These are phyloP conservation scores for Kodamaea alishanica DNA, from an alignment of 1,139 yeast genomes.

Conservation along the genomic window DNA sequence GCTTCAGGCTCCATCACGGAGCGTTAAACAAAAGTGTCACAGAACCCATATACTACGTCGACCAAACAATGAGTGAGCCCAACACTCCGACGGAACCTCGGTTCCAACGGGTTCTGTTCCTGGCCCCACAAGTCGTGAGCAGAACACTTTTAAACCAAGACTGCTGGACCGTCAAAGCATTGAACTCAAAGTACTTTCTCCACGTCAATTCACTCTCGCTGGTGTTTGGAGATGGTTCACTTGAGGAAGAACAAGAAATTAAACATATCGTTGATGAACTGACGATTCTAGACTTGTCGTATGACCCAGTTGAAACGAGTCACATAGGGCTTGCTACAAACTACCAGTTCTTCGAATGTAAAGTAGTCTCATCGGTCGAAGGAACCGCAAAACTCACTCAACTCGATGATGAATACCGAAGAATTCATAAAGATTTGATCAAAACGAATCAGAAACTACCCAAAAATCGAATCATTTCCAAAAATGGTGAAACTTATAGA, in stretches of 20 bases:
- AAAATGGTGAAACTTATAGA: slow-evolving; percentile 14
- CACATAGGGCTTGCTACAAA: slow-evolving; percentile 45
- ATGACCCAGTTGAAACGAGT: slow-evolving; percentile 38
- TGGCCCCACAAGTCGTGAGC: slow-evolving; percentile 23
- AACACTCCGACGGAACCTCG: slow-evolving; percentile 6
- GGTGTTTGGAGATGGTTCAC: slow-evolving; percentile 43
- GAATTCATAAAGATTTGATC: slow-evolving; percentile 27
- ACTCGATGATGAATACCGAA: slow-evolving; percentile 36
- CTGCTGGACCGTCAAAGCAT: slow-evolving; percentile 53
- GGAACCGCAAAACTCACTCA: not conserved
- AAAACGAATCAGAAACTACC: not conserved
- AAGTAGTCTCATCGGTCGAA: slow-evolving; percentile 17
- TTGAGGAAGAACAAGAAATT: slow-evolving; percentile 29
- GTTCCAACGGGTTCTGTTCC: slow-evolving; percentile 24
- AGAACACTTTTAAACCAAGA: slow-evolving; percentile 42
- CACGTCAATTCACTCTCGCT: slow-evolving; percentile 46
- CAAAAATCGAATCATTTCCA: slow-evolving; percentile 6
- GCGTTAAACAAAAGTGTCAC: slow-evolving; percentile 23
- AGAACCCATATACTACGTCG: slow-evolving; percentile 24
- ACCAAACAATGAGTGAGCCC: slow-evolving; percentile 25
- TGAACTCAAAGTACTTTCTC: slow-evolving; percentile 41
- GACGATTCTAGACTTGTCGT: slow-evolving; percentile 28
- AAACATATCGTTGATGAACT: slow-evolving; percentile 35
- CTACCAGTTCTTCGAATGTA: slow-evolving; percentile 38
- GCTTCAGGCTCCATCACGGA: slow-evolving; percentile 24